Evolutionary conservation across 495 filamentous ascomycete genomes (phyloP), one percentile per base, ranked within the genome.

Genomic region (Hyaloscypha finlandica): DNA sequence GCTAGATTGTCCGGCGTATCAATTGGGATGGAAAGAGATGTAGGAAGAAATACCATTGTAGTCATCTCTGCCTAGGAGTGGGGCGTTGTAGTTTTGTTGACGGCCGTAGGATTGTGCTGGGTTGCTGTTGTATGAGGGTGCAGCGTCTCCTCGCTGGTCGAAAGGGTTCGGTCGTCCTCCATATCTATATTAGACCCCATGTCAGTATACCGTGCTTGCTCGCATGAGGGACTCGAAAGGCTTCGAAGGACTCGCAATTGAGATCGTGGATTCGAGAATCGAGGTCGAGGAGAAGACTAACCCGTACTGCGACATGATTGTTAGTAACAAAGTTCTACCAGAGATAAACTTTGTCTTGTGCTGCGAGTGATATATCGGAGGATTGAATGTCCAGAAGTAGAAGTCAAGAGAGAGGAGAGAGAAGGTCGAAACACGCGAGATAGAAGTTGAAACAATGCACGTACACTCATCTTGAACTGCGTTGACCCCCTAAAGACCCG

Each of bases 131-230:
- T 78, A 77, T 65, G 81, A 74, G 4, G 56, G 19, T 35, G 59
- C 60, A 35, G 29, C 59, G 29, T 42, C 64, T 48, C 74, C 72
- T 66, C 79, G 77, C 66, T 86, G 77, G 64, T 81, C 82, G 72
- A 84, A 87, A 20, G 84, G 82, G 71, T 86, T 85, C 55, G 71
- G 70, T 68, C 74, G 77, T 32, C 76, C 79, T 53, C 77, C 77
- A 76, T 84, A 84, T 61, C 58, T 70, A 37, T 53, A 32, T 22
- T 33, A 42, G 25, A 25, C 25, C 33, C 22, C 52, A 6, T 55
- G 30, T 72, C 51, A 66, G 42, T 32, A 65, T 31, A 45, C 29
- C 48, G 8, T 22, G 16, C 19, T n/a, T 63, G 12, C 51, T 42
- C 39, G 25, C 4, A 8, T 14, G 8, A 4, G 2, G 61, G 39